Evolutionary conservation across 1,284 basidiomycete species (phyloP).

Genomic region (Trichosporon ovoides): DNA sequence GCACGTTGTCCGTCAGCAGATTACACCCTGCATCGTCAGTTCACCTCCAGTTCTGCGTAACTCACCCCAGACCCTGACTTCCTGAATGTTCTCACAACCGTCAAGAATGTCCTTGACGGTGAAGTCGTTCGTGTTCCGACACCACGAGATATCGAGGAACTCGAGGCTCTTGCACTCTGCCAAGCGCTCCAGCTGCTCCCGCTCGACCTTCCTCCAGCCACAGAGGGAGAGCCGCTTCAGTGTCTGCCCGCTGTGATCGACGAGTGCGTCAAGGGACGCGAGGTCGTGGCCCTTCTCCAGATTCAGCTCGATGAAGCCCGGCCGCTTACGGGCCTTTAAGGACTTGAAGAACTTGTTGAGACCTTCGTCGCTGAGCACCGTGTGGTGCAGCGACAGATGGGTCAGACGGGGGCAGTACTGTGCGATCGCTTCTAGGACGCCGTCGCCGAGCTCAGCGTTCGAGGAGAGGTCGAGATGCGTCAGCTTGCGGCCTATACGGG

Average conservation of each 20-base stretch:
- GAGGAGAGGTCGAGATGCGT: constrained; percentile 61
- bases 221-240: constrained; percentile 70
- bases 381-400: constrained; percentile 58
- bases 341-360: constrained; percentile 62
- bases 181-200: constrained; percentile 58
- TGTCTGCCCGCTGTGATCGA: constrained; percentile 62
- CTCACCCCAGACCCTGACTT: constrained; percentile 48
- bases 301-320: constrained; percentile 54
- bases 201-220: constrained; percentile 62
- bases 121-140: constrained; percentile 77
- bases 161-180: constrained; percentile 55
- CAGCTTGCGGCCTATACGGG: constrained; percentile 54
- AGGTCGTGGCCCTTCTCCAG: constrained; percentile 60
- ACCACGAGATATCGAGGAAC: constrained; percentile 79
- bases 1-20: constrained; percentile 43
- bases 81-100: constrained; percentile 42
- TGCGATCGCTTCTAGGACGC: constrained; percentile 58
- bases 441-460: constrained; percentile 58
- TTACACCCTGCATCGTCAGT: constrained; percentile 39
- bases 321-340: constrained; percentile 32
- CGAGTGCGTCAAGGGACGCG: constrained; percentile 58
- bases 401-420: constrained; percentile 56
- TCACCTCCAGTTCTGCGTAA: background rate
- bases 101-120: constrained; percentile 67
- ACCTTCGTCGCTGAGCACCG: constrained; percentile 65